Evolutionary conservation across 2,329 filamentous ascomycete species (phyloP), one percentile per base, ranked within the genome.

Genomic region (Diaporthe capsici): DNA sequence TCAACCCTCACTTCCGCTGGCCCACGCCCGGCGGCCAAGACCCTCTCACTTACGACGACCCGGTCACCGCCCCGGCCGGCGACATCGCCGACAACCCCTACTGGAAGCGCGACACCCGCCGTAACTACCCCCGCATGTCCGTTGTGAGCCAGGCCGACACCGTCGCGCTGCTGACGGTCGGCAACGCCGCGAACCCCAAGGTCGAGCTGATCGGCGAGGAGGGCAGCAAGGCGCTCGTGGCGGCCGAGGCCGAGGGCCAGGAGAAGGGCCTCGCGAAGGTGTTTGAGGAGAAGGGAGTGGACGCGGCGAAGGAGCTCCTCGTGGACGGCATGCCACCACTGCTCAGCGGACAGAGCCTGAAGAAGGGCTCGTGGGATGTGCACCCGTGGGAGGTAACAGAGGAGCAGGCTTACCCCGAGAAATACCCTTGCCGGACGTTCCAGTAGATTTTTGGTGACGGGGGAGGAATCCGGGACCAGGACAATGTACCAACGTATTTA

Each of bases 41-140:
- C 81, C 94, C 95, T 49, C 86, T 90, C 75, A 85, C 85, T 76
- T 97, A 96, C 87, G 91, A 94, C 84, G 95, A 98, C 83, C 94
- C 94, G 31, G 94, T 96, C 76, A 97, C 95, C 20, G 76, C 93
- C 0, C 95, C 95, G n/a, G 94, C 95, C 2, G 94, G 90, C 79
- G 95, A 98, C 84, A 92, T 98, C 81, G 95, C 95, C 81, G 94
- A 96, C 84, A 98, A 98, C 87, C 92, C 95, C 51, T 98, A 98
- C 88, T 99, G 95, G 95, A 97, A 98, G 90, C 95, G 97, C 81
- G 97, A 99, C 83, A 85, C 88, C 77, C 94, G 97, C 80, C 91
- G 97, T 81, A 90, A 89, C 81, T 98, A 98, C 87, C 94, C 97
- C 44, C 90, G 89, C 80, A 89, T 94, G 74, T 96, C 94, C 82